Conservation (phyloP, 1,284 basidiomycete genomes). For the Malassezia sympodialis region DNA sequence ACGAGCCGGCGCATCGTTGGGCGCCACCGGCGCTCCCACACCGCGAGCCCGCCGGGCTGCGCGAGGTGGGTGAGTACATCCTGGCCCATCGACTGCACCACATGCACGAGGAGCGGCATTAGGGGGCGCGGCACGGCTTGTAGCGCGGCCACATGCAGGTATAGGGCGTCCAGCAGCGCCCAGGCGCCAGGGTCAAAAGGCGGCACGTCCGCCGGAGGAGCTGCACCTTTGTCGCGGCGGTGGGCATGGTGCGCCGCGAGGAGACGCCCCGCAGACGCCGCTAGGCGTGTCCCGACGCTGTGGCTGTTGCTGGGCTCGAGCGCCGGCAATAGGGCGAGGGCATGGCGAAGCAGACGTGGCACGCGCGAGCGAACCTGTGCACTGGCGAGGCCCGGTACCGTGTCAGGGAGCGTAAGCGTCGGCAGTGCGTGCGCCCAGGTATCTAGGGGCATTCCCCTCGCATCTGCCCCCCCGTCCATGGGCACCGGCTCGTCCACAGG, state of each 20-base stretch:
- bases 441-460: neutral
- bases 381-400: conserved; percentile 8
- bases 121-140: conserved; percentile 1
- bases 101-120: conserved; percentile 11
- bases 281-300: conserved; percentile 3
- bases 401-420: conserved; percentile 6
- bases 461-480: neutral
- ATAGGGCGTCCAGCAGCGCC: conserved; percentile 3
- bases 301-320: neutral
- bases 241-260: conserved; percentile 6
- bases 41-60: neutral
- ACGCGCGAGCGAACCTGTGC: conserved; percentile 3
- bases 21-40: conserved; percentile 12
- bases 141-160: neutral
- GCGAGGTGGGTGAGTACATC: neutral
- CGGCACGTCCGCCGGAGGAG: neutral
- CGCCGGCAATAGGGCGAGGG: neutral
- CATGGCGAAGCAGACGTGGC: conserved; percentile 3
- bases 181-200: conserved; percentile 9
- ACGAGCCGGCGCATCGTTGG: conserved; percentile 2
- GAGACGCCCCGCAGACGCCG: conserved; percentile 11
- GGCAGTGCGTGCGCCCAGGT: conserved; percentile 4
- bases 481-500: conserved; percentile 2
- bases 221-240: neutral
- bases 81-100: conserved; percentile 13